These are phyloP conservation scores for Globisporangium radiosum DNA, from an alignment of 352 stramenopile species.

Conservation along the genomic window DNA sequence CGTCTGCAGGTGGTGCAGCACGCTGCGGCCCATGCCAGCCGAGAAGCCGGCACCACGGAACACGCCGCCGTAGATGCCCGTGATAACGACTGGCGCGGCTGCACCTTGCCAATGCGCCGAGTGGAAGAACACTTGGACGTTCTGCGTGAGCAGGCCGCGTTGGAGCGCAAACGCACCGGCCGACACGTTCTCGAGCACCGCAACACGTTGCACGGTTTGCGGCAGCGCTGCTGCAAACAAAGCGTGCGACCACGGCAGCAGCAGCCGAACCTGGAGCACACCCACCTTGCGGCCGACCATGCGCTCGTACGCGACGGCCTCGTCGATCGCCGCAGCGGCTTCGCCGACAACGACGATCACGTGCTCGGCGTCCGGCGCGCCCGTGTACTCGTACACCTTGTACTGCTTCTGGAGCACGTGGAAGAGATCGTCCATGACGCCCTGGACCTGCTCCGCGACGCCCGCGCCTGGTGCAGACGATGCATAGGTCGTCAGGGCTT, in stretches of 20 bases:
- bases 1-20: slow-evolving; percentile 47
- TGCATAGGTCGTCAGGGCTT: slow-evolving; percentile 11
- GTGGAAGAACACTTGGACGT: slow-evolving; percentile 72
- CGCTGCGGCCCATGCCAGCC: slow-evolving; percentile 54
- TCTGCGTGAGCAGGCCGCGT: slow-evolving; percentile 55
- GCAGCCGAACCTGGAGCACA: slow-evolving; percentile 62
- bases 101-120: slow-evolving; percentile 32
- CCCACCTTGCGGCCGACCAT: slow-evolving; percentile 72
- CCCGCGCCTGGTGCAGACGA: slow-evolving; percentile 2
- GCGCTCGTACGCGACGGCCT: slow-evolving; percentile 67
- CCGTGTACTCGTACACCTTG: slow-evolving; percentile 77
- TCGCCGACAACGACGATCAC: slow-evolving; percentile 72
- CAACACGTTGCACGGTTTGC: slow-evolving; percentile 42
- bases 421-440: slow-evolving; percentile 70
- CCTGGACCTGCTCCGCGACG: slow-evolving; percentile 61
- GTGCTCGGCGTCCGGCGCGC: slow-evolving; percentile 50
- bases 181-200: slow-evolving; percentile 70
- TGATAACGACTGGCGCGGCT: slow-evolving; percentile 36
- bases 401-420: slow-evolving; percentile 73
- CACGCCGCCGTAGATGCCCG: slow-evolving; percentile 61
- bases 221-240: slow-evolving; percentile 67
- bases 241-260: slow-evolving; percentile 67
- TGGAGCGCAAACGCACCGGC: slow-evolving; percentile 58
- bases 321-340: slow-evolving; percentile 40
- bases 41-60: slow-evolving; percentile 64